Base-by-base conservation (phyloP, 192 early-diverging fungal species). In the Linnemannia zychae region DNA sequence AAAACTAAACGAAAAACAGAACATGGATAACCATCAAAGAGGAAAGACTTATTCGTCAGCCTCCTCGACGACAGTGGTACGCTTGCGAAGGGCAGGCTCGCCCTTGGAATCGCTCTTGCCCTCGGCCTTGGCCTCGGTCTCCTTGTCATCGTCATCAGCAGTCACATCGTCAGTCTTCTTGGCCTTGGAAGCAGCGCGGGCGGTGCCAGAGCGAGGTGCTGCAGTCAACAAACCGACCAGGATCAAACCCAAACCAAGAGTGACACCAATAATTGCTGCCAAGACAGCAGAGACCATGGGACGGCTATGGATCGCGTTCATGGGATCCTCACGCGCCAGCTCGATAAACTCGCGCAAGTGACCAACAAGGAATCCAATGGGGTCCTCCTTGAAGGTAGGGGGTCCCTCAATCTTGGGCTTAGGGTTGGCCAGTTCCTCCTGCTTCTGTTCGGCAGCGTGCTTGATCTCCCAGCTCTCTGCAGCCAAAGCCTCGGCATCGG, bases 391-490 rank as follows among this genome's bases (percentile, higher is more conserved):
- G 69, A 87, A 85, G 22, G 73, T 48, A 20, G 49, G 74, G 36
- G 57, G 13, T 34, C 71, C 57, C 40, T 69, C 69, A 66, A 31
- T n/a, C 57, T 71, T 72, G 47, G 77, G 65, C 13, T 37, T 50
- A 38, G 87, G 83, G 44, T 77, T 72, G 47, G 86, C 88, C 20
- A 79, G 76, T 79, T 94, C 89, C 74, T 95, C 93, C 47, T 82
- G 82, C 69, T 80, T 89, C 68, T 90, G 81, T 86, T 98, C 97
- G 24, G 94, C 78, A 48, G 91, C 90, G 76, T 92, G 71, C 91
- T 97, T 98, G 77, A 94, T 90, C 72, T 78, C 88, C 95, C 95
- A 98, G 67, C 92, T 93, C 75, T 98, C 93, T 9, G 94, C 88
- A 18, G 95, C 91, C 67, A 97, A 90, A 46, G 88, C 84, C 72